phyloP scores from a whole-genome alignment of 1,139 yeast genomes.

The Zygoascus meyerae region DNA sequence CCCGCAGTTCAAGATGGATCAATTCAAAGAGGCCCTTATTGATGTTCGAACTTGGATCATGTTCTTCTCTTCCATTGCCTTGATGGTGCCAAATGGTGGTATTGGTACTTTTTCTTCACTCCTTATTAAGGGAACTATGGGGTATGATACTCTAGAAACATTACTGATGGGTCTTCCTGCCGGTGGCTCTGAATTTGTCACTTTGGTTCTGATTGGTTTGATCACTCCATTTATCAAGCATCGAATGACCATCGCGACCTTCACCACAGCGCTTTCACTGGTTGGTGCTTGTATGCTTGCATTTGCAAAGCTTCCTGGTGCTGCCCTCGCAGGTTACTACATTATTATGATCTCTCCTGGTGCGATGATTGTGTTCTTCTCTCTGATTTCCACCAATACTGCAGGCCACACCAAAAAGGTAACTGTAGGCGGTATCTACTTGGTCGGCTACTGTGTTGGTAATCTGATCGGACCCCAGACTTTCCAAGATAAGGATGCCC shows the following conservation, averaged over 20 bases:
- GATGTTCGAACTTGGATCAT: conserved; percentile 46
- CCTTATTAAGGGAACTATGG: conserved; percentile 26
- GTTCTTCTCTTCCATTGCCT: conserved; percentile 24
- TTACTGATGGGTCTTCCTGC: conserved; percentile 27
- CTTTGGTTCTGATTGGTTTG: conserved; percentile 5
- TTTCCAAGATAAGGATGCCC: conserved; percentile 44
- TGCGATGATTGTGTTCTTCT: conserved; percentile 43
- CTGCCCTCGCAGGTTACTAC: conserved; percentile 38
- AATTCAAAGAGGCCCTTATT: conserved; percentile 40
- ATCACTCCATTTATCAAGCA: conserved; percentile 32
- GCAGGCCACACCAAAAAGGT: conserved; percentile 53
- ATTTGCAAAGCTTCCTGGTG: conserved; percentile 18
- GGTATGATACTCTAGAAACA: conserved; percentile 24
- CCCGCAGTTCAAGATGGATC: conserved; percentile 45
- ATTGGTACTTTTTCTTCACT: conserved; percentile 32
- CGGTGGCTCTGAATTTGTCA: conserved; percentile 20
- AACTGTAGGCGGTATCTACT: conserved; percentile 38
- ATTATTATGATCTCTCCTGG: conserved; percentile 34
- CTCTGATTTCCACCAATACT: conserved; percentile 45
- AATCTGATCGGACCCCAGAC: conserved; percentile 53
- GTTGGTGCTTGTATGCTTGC: conserved; percentile 24
- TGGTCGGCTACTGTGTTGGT: conserved; percentile 51
- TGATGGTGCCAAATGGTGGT: conserved; percentile 47
- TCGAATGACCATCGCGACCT: conserved; percentile 48
- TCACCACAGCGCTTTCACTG: conserved; percentile 26